Evolutionary conservation across 176 grass and related monocot genomes (phyloP).

Genomic region (Oryza nivara): DNA sequence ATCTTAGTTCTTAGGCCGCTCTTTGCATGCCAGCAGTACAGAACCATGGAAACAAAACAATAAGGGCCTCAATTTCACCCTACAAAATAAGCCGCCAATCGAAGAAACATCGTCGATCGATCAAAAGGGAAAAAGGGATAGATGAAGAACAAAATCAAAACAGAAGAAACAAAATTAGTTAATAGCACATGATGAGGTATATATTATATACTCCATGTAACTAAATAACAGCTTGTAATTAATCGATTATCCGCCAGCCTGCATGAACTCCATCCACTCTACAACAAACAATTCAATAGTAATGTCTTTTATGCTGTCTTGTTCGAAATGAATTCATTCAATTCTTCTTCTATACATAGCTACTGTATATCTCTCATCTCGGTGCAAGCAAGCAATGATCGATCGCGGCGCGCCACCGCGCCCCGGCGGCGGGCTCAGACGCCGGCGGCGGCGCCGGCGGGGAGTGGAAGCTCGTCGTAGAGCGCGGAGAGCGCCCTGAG

Average conservation of each 20-base stretch:
- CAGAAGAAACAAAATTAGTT: no score
- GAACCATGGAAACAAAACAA: neutral
- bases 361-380: neutral
- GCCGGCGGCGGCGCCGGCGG: neutral
- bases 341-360: constrained; percentile 23
- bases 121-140: no score
- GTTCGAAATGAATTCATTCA: constrained; percentile 21
- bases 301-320: neutral
- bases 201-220: neutral
- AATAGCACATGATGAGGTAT: neutral
- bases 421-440: neutral
- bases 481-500: constrained; percentile 52
- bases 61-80: neutral
- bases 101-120: neutral
- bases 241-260: neutral
- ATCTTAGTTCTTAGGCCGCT: neutral
- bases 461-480: constrained; percentile 18
- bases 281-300: neutral
- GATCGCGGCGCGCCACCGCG: no score
- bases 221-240: neutral
- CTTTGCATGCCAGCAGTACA: neutral
- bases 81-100: neutral
- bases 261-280: neutral
- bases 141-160: neutral
- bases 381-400: neutral